Evolutionary conservation across 495 filamentous ascomycete genomes (phyloP), one percentile per base, ranked within the genome.

Genomic region (Xylaria telfairii): DNA sequence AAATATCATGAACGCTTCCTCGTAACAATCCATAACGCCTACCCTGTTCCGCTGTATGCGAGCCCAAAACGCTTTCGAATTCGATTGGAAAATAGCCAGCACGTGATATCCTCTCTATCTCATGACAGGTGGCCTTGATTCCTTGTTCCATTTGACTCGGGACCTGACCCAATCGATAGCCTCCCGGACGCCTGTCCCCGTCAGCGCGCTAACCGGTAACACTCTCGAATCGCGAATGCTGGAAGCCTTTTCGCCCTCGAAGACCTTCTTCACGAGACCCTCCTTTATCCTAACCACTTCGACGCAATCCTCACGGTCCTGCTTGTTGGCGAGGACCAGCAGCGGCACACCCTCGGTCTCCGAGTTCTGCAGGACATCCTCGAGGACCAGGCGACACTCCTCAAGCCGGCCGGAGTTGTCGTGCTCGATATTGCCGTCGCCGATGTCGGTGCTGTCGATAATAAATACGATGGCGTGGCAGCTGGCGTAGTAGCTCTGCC

Each of bases 401-500:
- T 93, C 92, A 19, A 99, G 82, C 47, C 96, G 84, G 0, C 93
- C 75, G 82, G 83, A 67, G 86, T 81, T 66, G 61, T 87, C 86
- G 54, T 83, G 80, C 5, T 88, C 88, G 28, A 94, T 81, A 63
- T 91, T 88, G 61, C 87, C 91, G 77, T 95, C 92, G 42, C 94
- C 94, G 51, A 98, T 89, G 76, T 99, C 96, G 59, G 93, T 92
- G 73, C 90, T 92, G 83, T 99, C 96, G 75, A 98, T 93, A 47
- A 99, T 92, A 78, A 98, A 99, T 66, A 99, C 93, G 77, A 99
- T 97, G 56, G 96, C 96, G 76, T 99, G 96, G 73, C 93, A 97
- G 79, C 89, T 92, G 28, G 89, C 84, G 83, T 97, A 99, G 82
- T 99, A 99, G 79, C 89, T 92, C 82, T 97, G 93, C 96, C 96